phyloP scores from a whole-genome alignment of 768 basidiomycete genomes.

The Serpula lacrymans region DNA sequence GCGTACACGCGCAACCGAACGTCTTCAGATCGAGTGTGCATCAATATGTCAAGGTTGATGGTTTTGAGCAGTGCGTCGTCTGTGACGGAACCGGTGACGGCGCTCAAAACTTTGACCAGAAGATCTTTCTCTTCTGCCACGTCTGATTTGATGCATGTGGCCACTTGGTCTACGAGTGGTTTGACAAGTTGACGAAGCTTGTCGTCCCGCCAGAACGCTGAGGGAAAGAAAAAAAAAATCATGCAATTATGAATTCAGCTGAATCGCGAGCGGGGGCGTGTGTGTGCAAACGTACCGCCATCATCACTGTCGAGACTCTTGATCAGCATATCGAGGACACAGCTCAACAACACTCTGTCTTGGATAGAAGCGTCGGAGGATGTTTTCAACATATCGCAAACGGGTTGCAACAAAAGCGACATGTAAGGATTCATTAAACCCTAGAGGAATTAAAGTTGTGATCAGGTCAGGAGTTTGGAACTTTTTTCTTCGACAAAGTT shows the following conservation, averaged over 20 bases:
- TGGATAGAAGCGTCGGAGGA: conserved; percentile 34
- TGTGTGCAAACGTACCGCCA: conserved; percentile 75
- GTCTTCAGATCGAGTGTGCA: conserved; percentile 88
- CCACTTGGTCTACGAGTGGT: conserved; percentile 63
- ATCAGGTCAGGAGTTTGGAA: not conserved
- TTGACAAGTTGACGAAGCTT: conserved; percentile 62
- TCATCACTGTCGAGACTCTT: conserved; percentile 79
- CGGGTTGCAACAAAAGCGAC: conserved; percentile 66
- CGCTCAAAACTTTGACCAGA: conserved; percentile 50
- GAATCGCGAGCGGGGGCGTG: conserved; percentile 6
- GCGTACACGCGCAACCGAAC: conserved; percentile 65
- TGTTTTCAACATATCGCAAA: conserved; percentile 56
- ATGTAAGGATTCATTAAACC: conserved; percentile 91
- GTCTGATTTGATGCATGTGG: conserved; percentile 41
- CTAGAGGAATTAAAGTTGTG: conserved; percentile 33
- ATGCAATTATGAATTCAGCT: not conserved
- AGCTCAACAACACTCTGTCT: conserved; percentile 56
- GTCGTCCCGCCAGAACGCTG: conserved; percentile 90
- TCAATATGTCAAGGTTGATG: conserved; percentile 79
- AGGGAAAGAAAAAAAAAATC: not conserved
- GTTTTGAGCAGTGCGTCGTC: conserved; percentile 66
- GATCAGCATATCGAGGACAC: conserved; percentile 56
- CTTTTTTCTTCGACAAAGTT: too few relatives aligned
- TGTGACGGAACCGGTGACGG: conserved; percentile 44
- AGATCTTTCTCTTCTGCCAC: conserved; percentile 34